Evolutionary conservation across 495 filamentous ascomycete species (phyloP).

Genomic region (Daldinia concentrica): DNA sequence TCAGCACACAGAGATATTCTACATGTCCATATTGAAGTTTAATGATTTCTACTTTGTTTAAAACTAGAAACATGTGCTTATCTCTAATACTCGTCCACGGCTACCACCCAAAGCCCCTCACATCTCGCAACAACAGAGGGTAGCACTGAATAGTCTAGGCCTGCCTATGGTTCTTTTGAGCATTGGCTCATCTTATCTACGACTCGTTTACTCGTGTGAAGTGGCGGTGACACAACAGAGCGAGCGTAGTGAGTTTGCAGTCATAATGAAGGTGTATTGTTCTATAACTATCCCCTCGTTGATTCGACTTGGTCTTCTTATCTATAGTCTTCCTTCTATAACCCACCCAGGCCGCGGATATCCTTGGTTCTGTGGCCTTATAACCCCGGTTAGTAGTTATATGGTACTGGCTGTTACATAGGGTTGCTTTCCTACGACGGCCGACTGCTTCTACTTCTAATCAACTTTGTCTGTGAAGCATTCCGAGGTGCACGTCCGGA

Average conservation of each 20-base stretch:
- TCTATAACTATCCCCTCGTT: conserved; percentile 4
- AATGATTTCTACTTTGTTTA: conserved; percentile 13
- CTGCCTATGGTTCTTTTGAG: neutral
- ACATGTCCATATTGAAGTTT: conserved; percentile 9
- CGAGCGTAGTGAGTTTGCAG: conserved; percentile 1
- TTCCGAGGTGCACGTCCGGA: neutral
- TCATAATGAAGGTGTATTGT: conserved; percentile 10
- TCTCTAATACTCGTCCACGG: conserved; percentile 14
- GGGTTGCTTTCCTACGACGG: conserved; percentile 21
- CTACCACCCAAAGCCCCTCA: neutral
- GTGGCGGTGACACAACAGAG: conserved; percentile 23
- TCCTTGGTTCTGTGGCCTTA: conserved; percentile 13
- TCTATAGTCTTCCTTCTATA: conserved; percentile 28
- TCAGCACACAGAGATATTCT: conserved; percentile 8
- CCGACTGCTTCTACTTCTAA: conserved; percentile 21
- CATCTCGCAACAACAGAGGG: conserved; percentile 9
- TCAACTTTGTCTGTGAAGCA: conserved; percentile 3
- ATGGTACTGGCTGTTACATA: conserved; percentile 8
- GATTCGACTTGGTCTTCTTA: conserved; percentile 5
- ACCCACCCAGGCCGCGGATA: conserved; percentile 25
- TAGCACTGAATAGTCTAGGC: conserved; percentile 23
- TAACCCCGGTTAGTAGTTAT: neutral
- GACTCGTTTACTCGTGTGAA: neutral
- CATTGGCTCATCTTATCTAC: conserved; percentile 19
- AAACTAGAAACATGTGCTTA: conserved; percentile 37